Evolutionary conservation across 176 grass and related monocot genomes (phyloP), one percentile per base, ranked within the genome.

Genomic region (Bothriochloa decipiens): DNA sequence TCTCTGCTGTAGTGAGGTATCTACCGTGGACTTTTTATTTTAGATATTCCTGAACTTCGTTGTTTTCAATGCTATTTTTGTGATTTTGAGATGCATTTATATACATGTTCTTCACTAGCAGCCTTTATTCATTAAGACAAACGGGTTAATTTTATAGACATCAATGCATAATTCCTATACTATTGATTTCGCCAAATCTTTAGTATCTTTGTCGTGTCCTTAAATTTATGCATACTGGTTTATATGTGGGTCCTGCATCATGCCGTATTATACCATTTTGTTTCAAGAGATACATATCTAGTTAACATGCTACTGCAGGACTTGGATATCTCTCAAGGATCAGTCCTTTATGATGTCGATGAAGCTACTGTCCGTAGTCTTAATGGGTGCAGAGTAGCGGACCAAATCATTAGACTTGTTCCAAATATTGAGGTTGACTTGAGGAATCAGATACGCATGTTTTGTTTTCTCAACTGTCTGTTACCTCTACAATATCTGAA

Each of bases 321-420:
- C 42, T 80, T 99, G 89, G 93, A 99, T 77, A 99, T 99, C 64
- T 99, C 97, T 20, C 86, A 96, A 77, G 87, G 83, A 67, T 92
- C 93, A 17, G 91, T 99, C 23, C 97, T 99, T 78, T 96, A 89
- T 81, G 70, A 94, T 57, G 69, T 91, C 50, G 97, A 99, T 82
- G 97, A 99, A 84, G 93, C 88, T 76, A 99, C 93, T 41, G 91
- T 96, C 60, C 89, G 90, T 76, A 99, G 97, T 91, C 93, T 99
- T 75, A 99, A 95, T 87, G 97, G 97, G 32, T 99, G 97, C 77
- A 93, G 97, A 81, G 97, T 92, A 47, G 97, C 91, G 8, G 97
- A 99, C 76, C 93, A 91, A 83, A 99, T 99, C 87, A 90, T 99
- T 86, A 90, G 89, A 49, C 93, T 96, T 80, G 97, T 99, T 84